Conservation (phyloP, 805 yeast genomes). For the Zygoascus tannicola region DNA sequence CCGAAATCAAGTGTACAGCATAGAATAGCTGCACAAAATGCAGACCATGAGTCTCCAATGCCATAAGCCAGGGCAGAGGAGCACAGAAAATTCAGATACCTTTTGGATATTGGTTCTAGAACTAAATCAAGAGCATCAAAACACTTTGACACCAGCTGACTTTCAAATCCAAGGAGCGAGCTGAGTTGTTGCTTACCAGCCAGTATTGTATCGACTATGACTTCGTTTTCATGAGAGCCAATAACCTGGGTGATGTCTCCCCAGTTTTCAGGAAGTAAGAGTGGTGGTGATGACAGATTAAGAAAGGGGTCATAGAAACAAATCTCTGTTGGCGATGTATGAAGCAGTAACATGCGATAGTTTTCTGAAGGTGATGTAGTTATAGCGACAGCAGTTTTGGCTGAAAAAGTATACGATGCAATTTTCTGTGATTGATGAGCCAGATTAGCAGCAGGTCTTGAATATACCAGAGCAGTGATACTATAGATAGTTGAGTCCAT, state of each 20-base stretch:
- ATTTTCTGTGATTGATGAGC: neutral
- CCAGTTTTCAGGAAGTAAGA: slow-evolving; percentile 1
- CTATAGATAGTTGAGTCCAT: neutral
- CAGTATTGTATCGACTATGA: slow-evolving; percentile 5
- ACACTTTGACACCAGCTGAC: slow-evolving; percentile 36
- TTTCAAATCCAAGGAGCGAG: slow-evolving; percentile 35
- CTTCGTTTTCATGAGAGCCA: slow-evolving; percentile 4
- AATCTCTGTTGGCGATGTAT: slow-evolving; percentile 26
- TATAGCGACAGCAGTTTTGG: neutral
- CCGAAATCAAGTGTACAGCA: slow-evolving; percentile 9
- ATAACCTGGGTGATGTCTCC: slow-evolving; percentile 5
- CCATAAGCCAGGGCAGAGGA: slow-evolving; percentile 41
- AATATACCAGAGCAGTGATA: neutral
- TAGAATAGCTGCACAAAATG: slow-evolving; percentile 36
- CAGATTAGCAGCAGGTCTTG: neutral
- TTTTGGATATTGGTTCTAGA: slow-evolving; percentile 49
- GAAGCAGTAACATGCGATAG: slow-evolving; percentile 7
- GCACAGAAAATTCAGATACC: slow-evolving; percentile 57
- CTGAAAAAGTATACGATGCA: neutral
- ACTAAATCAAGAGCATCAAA: slow-evolving; percentile 44
- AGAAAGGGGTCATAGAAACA: slow-evolving; percentile 49
- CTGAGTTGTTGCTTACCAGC: slow-evolving; percentile 5
- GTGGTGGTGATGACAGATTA: slow-evolving; percentile 33
- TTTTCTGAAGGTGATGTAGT: slow-evolving; percentile 21
- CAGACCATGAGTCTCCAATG: slow-evolving; percentile 47